Base-by-base conservation (phyloP, 2,329 filamentous ascomycete species). In the Lasiodiplodia sp. region DNA sequence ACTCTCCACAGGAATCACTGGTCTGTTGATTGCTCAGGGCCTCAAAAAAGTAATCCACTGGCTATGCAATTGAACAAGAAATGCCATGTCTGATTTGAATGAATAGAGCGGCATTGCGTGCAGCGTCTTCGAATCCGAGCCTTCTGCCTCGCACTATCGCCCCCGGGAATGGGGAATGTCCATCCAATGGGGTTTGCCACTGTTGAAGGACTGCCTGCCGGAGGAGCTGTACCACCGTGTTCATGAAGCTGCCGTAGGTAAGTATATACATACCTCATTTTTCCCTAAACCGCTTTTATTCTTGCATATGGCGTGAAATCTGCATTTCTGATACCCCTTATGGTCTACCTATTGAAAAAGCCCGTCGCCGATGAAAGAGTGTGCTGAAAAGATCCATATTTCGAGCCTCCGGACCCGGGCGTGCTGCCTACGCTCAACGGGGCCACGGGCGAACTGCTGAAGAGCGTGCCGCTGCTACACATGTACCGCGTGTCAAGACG, bases 21-120 rank as follows among this genome's bases (percentile, higher is more conserved):
- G 81, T 10, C 80, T 82, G 67, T 75, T 79, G 1, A 73, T 80
- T 23, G 80, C 81, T 5, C 79, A 83, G 57, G 80, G 80, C 2
- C 72, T 82, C 8, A 80, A 78, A 70, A 82, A 82, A 72, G 77
- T 77, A 10, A 31, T n/a, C 18, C 53, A n/a, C 12, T 28, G n/a
- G 6, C 53, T 6, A 25, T 7, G 52, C n/a, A n/a, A 4, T 38
- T 18, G 12, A 7, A 18, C 12, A 28, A 55, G 4, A 8, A 38
- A 31, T 40, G 18, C 40, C n/a, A 56, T 8, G 31, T 25, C 55
- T 28, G 25, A 28, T 25, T 7, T 3, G 10, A 67, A 49, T 37
- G 21, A n/a, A 25, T 57, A 71, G 71, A 67, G 70, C 52, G 70
- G 69, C 31, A 70, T 72, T n/a, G 44, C 21, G 7, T 69, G 51